Percentiles rank a stretch among this genome's conserved stretches.
phyloP scores from a whole-genome alignment of 495 filamentous ascomycete species.

The Penicillium longicatenatum region DNA sequence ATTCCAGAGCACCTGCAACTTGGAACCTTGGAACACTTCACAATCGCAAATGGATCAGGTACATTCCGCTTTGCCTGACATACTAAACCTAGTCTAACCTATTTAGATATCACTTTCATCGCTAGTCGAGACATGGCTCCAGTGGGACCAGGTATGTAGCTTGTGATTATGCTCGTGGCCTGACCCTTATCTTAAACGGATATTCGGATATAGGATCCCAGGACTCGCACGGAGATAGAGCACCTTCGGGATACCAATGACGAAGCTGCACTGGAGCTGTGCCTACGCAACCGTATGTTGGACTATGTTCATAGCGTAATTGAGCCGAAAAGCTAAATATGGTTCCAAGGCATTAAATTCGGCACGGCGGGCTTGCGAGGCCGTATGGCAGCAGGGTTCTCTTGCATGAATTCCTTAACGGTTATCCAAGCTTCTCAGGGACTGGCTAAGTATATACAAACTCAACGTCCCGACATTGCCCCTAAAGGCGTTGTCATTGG shows the following conservation, averaged over 20 bases:
- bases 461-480: conserved; percentile 38
- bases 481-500: conserved; percentile 62
- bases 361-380: conserved; percentile 72
- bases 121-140: conserved; percentile 59
- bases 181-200: conserved; percentile 21
- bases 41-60: not conserved
- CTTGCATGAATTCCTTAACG: conserved; percentile 68
- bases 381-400: conserved; percentile 70
- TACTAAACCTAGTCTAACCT: not conserved
- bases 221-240: conserved; percentile 61
- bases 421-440: conserved; percentile 76
- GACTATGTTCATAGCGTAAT: not conserved
- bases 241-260: conserved; percentile 51
- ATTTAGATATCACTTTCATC: conserved; percentile 36
- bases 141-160: conserved; percentile 56
- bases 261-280: conserved; percentile 54
- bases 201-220: conserved; percentile 47
- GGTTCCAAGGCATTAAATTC: conserved; percentile 58
- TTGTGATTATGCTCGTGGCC: conserved; percentile 13
- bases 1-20: conserved; percentile 1
- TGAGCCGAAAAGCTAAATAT: not conserved
- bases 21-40: conserved; percentile 1
- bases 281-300: conserved; percentile 54
- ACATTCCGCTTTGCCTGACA: not conserved
- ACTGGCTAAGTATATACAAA: conserved; percentile 61